Evolutionary conservation across 2,329 filamentous ascomycete species (phyloP).

Genomic region (Bipolaris zeicola): DNA sequence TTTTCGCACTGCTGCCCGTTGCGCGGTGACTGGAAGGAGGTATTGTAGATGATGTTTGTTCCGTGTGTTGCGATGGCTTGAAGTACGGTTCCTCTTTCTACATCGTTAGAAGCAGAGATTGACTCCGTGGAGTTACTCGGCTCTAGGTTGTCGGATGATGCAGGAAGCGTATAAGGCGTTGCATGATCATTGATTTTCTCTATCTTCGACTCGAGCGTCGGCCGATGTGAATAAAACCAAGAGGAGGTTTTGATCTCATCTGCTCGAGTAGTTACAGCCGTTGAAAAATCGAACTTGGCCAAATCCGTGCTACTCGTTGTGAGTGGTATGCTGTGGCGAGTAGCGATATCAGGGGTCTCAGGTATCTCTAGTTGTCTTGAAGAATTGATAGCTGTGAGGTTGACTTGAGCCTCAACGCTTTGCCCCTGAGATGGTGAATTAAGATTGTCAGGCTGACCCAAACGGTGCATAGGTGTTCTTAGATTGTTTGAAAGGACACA

Average conservation of each 20-base stretch:
- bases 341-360: constrained; percentile 18
- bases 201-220: too few relatives aligned
- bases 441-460: constrained; percentile 9
- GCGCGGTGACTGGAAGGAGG: background rate
- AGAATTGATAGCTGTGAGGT: background rate
- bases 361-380: constrained; percentile 18
- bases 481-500: constrained; percentile 15
- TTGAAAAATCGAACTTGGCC: too few relatives aligned
- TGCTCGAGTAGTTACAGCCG: background rate
- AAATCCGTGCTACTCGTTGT: background rate
- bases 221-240: constrained; percentile 7
- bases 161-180: too few relatives aligned
- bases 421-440: background rate
- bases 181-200: too few relatives aligned
- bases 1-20: background rate
- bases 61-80: too few relatives aligned
- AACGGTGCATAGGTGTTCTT: constrained; percentile 24
- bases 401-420: background rate
- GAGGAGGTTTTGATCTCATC: background rate
- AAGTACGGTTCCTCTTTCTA: too few relatives aligned
- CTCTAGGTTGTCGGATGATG: too few relatives aligned
- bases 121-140: too few relatives aligned
- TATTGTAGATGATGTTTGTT: background rate
- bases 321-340: background rate
- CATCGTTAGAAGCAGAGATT: too few relatives aligned